These are phyloP conservation scores for Tuber aestivum DNA, from an alignment of 495 filamentous ascomycete genomes.

Conservation along the genomic window DNA sequence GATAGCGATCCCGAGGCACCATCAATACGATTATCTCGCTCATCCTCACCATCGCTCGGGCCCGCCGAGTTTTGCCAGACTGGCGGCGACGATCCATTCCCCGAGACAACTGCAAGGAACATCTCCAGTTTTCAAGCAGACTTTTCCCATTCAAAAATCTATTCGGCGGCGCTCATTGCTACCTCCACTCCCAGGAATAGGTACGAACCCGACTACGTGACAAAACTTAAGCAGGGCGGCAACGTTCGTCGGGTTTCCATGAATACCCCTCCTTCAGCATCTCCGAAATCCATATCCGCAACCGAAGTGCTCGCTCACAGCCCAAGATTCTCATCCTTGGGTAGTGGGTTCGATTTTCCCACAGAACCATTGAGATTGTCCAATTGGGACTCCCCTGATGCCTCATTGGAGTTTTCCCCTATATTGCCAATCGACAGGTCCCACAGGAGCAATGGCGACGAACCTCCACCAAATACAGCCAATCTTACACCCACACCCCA, in stretches of 20 bases:
- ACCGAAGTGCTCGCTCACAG: constrained; percentile 22
- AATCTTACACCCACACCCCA: constrained; percentile 12
- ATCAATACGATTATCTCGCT: neutral
- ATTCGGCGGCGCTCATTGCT: constrained; percentile 18
- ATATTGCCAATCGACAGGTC: constrained; percentile 25
- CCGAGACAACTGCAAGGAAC: constrained; percentile 10
- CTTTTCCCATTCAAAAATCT: neutral
- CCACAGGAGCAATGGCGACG: constrained; percentile 5
- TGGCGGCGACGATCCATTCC: constrained; percentile 18
- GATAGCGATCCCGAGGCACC: neutral
- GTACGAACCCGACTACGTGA: constrained; percentile 18
- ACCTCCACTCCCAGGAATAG: constrained; percentile 27
- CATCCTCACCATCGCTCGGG: constrained; percentile 15
- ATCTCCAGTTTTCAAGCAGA: neutral
- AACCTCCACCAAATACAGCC: constrained; percentile 25
- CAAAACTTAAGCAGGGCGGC: constrained; percentile 20
- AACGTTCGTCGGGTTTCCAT: constrained; percentile 34
- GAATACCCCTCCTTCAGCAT: constrained; percentile 31
- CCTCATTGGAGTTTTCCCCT: constrained; percentile 23
- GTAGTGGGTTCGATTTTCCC: constrained; percentile 28
- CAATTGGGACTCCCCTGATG: constrained; percentile 15
- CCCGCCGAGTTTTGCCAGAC: constrained; percentile 8
- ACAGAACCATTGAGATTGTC: constrained; percentile 26
- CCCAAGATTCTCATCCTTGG: constrained; percentile 29
- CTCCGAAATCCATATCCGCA: constrained; percentile 25